Evolutionary conservation across 306 rosid genomes (phyloP).

Genomic region (Alnus glutinosa): DNA sequence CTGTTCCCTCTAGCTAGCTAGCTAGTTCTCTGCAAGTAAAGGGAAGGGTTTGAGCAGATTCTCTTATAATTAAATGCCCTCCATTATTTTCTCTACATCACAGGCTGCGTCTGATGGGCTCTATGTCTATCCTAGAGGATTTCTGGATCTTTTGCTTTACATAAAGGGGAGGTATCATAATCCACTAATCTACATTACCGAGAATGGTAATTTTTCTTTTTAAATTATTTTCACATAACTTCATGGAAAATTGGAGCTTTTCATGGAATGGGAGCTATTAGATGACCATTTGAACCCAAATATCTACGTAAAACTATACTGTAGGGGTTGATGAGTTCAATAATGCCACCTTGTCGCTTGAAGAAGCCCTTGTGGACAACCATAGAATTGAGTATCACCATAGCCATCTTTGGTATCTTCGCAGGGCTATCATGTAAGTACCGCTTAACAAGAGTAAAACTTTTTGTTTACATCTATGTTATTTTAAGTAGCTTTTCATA

Average conservation of each 20-base stretch:
- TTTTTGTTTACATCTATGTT: too few relatives aligned
- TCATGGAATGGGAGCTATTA: neutral
- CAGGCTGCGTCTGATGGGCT: constrained; percentile 51
- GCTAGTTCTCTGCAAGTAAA: too few relatives aligned
- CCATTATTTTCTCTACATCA: neutral
- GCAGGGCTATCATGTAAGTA: constrained; percentile 44
- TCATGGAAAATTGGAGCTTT: neutral
- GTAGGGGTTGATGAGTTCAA: constrained; percentile 59
- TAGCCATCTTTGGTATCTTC: constrained; percentile 37
- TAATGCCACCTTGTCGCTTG: constrained; percentile 41
- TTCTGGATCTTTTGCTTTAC: constrained; percentile 43
- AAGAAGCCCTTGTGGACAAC: constrained; percentile 35
- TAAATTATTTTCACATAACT: neutral
- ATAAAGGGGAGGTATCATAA: constrained; percentile 47
- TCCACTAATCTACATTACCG: constrained; percentile 61
- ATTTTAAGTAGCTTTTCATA: too few relatives aligned
- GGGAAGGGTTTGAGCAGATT: neutral
- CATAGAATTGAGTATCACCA: constrained; percentile 42
- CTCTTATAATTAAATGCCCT: neutral
- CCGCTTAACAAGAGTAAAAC: neutral
- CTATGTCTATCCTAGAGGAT: constrained; percentile 55
- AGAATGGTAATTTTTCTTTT: constrained; percentile 49
- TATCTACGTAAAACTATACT: neutral
- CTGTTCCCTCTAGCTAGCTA: too few relatives aligned
- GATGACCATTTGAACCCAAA: constrained; percentile 1